Conservation (phyloP, 2,329 filamentous ascomycete genomes). For the Neopestalotiopsis clavispora region DNA sequence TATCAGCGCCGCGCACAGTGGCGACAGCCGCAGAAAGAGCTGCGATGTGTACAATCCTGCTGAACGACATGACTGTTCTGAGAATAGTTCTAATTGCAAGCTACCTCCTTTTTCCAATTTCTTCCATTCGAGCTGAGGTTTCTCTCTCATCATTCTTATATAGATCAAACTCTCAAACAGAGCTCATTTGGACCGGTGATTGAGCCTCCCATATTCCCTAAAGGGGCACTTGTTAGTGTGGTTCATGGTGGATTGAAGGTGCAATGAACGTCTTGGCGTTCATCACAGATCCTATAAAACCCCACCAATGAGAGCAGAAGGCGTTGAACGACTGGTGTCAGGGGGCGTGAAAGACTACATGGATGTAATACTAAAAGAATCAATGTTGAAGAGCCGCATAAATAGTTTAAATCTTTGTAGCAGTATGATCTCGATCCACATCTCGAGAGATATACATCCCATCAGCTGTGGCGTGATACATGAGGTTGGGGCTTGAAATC, state of each 20-base stretch:
- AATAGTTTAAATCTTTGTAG: too few relatives aligned
- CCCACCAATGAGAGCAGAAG: neutral
- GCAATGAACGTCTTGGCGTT: neutral
- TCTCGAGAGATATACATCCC: too few relatives aligned
- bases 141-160: neutral
- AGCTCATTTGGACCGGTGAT: neutral
- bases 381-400: too few relatives aligned
- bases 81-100: neutral
- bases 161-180: neutral
- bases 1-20: slow-evolving; percentile 33
- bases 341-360: neutral
- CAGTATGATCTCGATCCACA: too few relatives aligned
- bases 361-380: too few relatives aligned
- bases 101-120: neutral
- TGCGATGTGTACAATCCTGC: neutral
- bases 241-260: slow-evolving; percentile 2
- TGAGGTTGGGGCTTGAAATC: too few relatives aligned
- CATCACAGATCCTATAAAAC: neutral
- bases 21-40: neutral
- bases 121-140: neutral
- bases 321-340: neutral
- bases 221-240: neutral
- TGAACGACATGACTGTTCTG: neutral
- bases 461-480: too few relatives aligned
- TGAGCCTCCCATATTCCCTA: neutral